Evolutionary conservation across 2,329 filamentous ascomycete genomes (phyloP).

Genomic region (Fusarium citri): DNA sequence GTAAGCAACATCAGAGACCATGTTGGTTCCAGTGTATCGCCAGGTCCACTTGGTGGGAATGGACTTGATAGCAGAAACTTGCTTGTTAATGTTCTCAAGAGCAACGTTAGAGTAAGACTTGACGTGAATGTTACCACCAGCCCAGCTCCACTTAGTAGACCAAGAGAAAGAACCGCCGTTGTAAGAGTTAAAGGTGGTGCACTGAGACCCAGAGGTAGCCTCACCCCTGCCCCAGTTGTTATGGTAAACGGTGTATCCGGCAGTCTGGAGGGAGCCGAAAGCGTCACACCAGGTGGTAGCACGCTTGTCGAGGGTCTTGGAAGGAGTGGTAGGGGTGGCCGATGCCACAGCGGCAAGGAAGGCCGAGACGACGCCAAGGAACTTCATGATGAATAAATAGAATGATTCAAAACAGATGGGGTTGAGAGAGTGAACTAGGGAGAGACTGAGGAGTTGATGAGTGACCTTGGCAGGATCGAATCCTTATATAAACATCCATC

Average conservation of each 20-base stretch:
- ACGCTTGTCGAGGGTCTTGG: constrained; percentile 50
- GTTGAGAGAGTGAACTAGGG: not conserved
- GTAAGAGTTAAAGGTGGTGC: constrained; percentile 54
- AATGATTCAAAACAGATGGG: no score
- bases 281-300: constrained; percentile 53
- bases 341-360: constrained; percentile 47
- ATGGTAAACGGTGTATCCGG: constrained; percentile 63
- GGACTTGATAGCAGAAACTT: constrained; percentile 50
- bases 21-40: constrained; percentile 47
- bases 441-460: no score
- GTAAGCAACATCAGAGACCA: constrained; percentile 69
- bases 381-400: constrained; percentile 41
- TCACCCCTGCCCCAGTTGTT: constrained; percentile 61
- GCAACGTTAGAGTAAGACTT: constrained; percentile 60
- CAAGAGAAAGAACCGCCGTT: constrained; percentile 52
- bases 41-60: constrained; percentile 52
- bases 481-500: no score
- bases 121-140: constrained; percentile 53
- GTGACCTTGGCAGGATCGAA: no score
- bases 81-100: constrained; percentile 51
- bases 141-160: constrained; percentile 57
- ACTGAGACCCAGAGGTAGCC: constrained; percentile 55
- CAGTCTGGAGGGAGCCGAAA: constrained; percentile 52
- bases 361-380: constrained; percentile 42
- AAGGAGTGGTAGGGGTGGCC: constrained; percentile 44